Evolutionary conservation across 768 basidiomycete genomes (phyloP), one percentile per base, ranked within the genome.

Genomic region (Leucosporidium creatinivorum): DNA sequence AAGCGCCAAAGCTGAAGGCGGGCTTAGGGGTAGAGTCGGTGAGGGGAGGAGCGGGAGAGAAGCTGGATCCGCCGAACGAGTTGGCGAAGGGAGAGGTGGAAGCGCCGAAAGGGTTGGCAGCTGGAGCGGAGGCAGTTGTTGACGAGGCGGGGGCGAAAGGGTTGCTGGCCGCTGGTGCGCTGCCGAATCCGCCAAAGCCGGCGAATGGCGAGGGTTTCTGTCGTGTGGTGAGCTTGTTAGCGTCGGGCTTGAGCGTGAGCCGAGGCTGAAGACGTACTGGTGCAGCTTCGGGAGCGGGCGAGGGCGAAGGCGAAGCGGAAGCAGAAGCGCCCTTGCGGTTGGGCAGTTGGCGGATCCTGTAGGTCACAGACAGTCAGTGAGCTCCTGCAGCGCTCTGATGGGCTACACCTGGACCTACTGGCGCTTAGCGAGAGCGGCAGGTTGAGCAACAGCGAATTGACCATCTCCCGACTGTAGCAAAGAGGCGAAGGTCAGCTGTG

Each of bases 361-460:
- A 33, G 30, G 10, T 17, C 17, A 15, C n/a, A 3, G 39, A 21
- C 9, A 17, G 1, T 25, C 36, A 58, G 36, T 31, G 25, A 5
- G 8, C 21, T n/a, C 12, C 3, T 3, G 3, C 12, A 12, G 19
- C 13, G 13, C n/a, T 19, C 39, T 21, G 15, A 19, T 49, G 21
- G 12, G 17, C 18, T 9, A 31, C 28, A 12, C 9, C 8, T 12
- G 4, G 23, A 61, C 70, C 12, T 25, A 72, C 70, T 72, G 66
- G 18, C 70, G 48, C 1, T 57, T 65, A 1, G 62, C 61, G 8
- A 72, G 4, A 2, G 56, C 62, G 0, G n/a, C 5, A 0, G 52
- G 33, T 0, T 50, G 47, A 6, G 70, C 70, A 44, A 66, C 65
- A 39, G 30, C 58, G 62, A 72, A 72, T 56, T 62, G 19, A 65